These are phyloP conservation scores for Vanrija humicola DNA, from an alignment of 1,284 basidiomycete genomes.

Conservation along the genomic window DNA sequence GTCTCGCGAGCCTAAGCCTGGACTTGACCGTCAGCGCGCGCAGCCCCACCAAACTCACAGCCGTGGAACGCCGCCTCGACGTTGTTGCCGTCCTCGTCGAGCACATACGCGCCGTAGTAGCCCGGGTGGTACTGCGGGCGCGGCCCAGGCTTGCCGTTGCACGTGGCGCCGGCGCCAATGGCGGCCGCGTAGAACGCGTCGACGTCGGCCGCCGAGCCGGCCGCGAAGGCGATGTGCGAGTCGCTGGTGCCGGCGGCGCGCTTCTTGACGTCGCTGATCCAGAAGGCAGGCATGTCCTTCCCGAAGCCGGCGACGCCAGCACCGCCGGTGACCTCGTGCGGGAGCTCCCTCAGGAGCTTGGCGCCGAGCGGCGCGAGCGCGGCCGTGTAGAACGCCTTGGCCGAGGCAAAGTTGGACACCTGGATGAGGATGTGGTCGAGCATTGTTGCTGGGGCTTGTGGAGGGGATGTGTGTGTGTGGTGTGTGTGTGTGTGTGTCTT, in stretches of 20 bases:
- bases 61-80: constrained; percentile 17
- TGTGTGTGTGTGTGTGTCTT: too few relatives aligned
- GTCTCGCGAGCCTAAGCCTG: too few relatives aligned
- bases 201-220: neutral
- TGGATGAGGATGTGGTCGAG: constrained; percentile 14
- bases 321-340: neutral
- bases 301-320: constrained; percentile 9
- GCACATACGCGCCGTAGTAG: constrained; percentile 16
- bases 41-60: too few relatives aligned
- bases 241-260: neutral
- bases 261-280: neutral
- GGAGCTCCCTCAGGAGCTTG: constrained; percentile 7
- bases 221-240: constrained; percentile 11
- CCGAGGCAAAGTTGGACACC: constrained; percentile 7
- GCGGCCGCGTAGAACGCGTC: constrained; percentile 14
- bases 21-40: too few relatives aligned
- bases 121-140: constrained; percentile 13
- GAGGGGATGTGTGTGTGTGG: too few relatives aligned
- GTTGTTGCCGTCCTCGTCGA: constrained; percentile 14
- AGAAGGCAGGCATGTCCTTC: constrained; percentile 7
- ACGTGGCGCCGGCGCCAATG: constrained; percentile 8
- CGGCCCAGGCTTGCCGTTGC: constrained; percentile 14
- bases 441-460: neutral
- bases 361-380: constrained; percentile 5
- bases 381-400: constrained; percentile 12